Base-by-base conservation (phyloP, 495 filamentous ascomycete genomes). In the Podospora pseudocomata region DNA sequence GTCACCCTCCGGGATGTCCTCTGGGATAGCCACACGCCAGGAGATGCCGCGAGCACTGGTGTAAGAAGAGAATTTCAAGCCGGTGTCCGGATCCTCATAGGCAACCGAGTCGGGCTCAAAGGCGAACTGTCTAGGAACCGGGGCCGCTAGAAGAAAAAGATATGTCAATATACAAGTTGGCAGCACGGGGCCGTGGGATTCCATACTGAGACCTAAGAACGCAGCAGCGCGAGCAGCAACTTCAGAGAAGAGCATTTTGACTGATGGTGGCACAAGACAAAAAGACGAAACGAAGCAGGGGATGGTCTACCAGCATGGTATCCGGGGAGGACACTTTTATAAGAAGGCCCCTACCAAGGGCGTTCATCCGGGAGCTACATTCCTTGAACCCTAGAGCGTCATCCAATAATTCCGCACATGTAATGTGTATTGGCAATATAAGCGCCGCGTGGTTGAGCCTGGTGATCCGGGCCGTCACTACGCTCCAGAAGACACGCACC, bases 1-100 rank as follows among this genome's bases (percentile, higher is more conserved):
- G 65, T 74, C 70, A 30, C 74, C 75, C 23, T 28, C 30, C 9
- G 68, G 75, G 9, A 78, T 71, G 23, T 73, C 64, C 53, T 72
- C 74, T 2, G 80, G 80, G 16, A 83, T 73, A 9, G 81, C 81
- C 18, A 83, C 69, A 39, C 80, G 77, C 72, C 75, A 82, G 23
- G 66, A 71, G 65, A 80, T 73, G 11, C 74, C 76, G 59, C 74
- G 71, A 59, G 76, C 73, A 67, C 69, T 80, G 30, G 74, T 77
- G 72, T 78, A 79, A 3, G 78, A 78, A 61, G 80, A 74, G 60
- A 79, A 82, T 3, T 72, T 80, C 53, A 82, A 72, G 63, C 80
- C 80, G 18, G 80, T 83, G 9, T 78, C 77, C 20, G 70, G 67
- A 62, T 82, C 80, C 44, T 73, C 69, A 65, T 75, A 79, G 34